phyloP scores from a whole-genome alignment of 805 yeast species.

The Hanseniaspora lindneri region DNA sequence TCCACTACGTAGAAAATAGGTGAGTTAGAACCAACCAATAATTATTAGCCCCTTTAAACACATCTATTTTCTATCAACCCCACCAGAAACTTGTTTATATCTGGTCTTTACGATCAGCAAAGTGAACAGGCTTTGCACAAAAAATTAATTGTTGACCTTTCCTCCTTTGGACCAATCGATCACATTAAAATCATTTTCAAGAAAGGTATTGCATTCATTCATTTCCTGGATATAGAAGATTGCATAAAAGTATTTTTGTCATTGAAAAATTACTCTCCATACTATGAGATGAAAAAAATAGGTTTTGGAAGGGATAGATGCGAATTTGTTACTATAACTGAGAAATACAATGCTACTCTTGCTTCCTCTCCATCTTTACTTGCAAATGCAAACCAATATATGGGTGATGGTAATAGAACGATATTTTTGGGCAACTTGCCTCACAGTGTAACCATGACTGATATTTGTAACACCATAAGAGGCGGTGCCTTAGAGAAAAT shows the following conservation, averaged over 20 bases:
- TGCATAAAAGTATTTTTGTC: conserved; percentile 80
- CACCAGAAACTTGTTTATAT: conserved; percentile 85
- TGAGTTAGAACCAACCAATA: too few species aligned
- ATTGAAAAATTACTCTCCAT: conserved; percentile 50
- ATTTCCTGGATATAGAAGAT: conserved; percentile 69
- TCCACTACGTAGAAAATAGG: too few species aligned
- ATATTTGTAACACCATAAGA: conserved; percentile 88
- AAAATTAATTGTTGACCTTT: conserved; percentile 54
- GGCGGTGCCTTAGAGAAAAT: conserved; percentile 86
- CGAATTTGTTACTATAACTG: conserved; percentile 88
- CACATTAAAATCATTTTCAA: conserved; percentile 66
- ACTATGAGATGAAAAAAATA: conserved; percentile 66
- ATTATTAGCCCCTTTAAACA: too few species aligned
- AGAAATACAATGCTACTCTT: conserved; percentile 94
- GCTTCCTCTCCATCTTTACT: conserved; percentile 89
- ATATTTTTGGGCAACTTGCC: conserved; percentile 85
- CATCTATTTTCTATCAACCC: too few species aligned
- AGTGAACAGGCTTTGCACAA: conserved; percentile 12
- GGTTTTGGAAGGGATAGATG: conserved; percentile 90
- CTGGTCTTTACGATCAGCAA: conserved; percentile 52
- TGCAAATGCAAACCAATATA: conserved; percentile 89
- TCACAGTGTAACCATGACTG: conserved; percentile 78
- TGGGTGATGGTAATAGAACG: conserved; percentile 85
- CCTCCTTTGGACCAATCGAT: conserved; percentile 72
- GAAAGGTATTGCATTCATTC: conserved; percentile 82